These are phyloP conservation scores for Zygoascus sp. DNA, from an alignment of 1,139 yeast genomes.

Conservation along the genomic window DNA sequence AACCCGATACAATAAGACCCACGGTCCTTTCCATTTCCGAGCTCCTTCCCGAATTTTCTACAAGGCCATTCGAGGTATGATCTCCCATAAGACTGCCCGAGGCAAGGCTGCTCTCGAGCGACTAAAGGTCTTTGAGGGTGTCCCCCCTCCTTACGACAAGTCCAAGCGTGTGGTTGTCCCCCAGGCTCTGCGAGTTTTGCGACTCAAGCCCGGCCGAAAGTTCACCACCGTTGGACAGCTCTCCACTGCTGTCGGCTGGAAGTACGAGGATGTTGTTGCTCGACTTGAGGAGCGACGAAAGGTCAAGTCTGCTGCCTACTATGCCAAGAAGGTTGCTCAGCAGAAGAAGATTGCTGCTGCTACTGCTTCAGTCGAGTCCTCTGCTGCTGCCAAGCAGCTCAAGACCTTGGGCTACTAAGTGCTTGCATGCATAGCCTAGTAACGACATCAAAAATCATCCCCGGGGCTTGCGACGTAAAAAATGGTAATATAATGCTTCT, in stretches of 20 bases:
- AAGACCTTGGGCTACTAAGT: constrained; percentile 73
- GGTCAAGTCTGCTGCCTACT: constrained; percentile 98
- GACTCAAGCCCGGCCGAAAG: constrained; percentile 99
- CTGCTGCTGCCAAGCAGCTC: constrained; percentile 62
- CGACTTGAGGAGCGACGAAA: constrained; percentile 99
- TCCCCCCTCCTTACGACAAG: constrained; percentile 99
- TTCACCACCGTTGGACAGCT: constrained; percentile 98
- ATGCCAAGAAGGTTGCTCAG: constrained; percentile 97
- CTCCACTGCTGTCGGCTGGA: constrained; percentile 98
- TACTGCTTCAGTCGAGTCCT: constrained; percentile 68
- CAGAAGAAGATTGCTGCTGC: constrained; percentile 88
- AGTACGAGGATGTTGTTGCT: constrained; percentile 97
- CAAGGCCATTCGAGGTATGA: constrained; percentile 99
- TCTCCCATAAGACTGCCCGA: constrained; percentile 99
- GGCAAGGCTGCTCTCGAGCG: constrained; percentile 99
- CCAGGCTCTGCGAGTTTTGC: constrained; percentile 98
- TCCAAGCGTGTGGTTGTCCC: constrained; percentile 99
- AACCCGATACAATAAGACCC: constrained; percentile 96
- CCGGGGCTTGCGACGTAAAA: constrained; percentile 1
- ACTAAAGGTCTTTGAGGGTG: constrained; percentile 99
- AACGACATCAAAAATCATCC: not conserved
- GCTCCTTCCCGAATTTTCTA: constrained; percentile 99
- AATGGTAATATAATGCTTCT: not conserved
- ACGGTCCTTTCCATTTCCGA: constrained; percentile 99
- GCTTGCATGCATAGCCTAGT: constrained; percentile 1